Evolutionary conservation across 331 rosid genomes (phyloP).

Genomic region (Spiraea crenata): DNA sequence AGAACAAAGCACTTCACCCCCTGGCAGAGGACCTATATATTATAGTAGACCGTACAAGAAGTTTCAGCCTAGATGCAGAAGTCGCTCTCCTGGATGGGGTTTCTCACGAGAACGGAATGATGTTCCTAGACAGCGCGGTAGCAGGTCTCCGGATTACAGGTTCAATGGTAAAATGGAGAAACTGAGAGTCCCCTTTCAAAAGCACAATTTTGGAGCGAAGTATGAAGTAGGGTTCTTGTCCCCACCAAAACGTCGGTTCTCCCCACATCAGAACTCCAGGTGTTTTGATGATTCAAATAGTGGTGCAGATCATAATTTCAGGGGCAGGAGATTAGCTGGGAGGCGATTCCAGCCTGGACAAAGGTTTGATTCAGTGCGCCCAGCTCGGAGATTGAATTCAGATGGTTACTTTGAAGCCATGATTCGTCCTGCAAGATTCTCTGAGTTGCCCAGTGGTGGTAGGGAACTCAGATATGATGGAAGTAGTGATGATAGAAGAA

Average conservation of each 20-base stretch:
- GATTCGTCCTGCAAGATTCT: conserved; percentile 25
- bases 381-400: conserved; percentile 23
- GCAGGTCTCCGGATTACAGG: conserved; percentile 38
- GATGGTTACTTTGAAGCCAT: conserved; percentile 31
- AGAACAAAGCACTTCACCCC: conserved; percentile 32
- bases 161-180: conserved; percentile 29
- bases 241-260: conserved; percentile 28
- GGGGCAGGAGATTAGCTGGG: conserved; percentile 28
- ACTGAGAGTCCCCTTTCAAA: conserved; percentile 33
- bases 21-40: conserved; percentile 25
- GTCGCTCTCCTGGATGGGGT: conserved; percentile 30
- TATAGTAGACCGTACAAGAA: conserved; percentile 31
- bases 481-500: conserved; percentile 32
- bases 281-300: conserved; percentile 30
- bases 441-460: conserved; percentile 17
- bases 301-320: conserved; percentile 25
- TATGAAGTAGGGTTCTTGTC: conserved; percentile 27
- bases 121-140: conserved; percentile 22
- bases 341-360: conserved; percentile 28
- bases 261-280: conserved; percentile 28
- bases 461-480: conserved; percentile 29
- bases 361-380: conserved; percentile 27
- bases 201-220: conserved; percentile 30
- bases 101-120: conserved; percentile 23
- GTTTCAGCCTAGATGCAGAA: conserved; percentile 35